Percentiles rank a stretch among this genome's conserved stretches.
phyloP scores from a whole-genome alignment of 2,329 filamentous ascomycete species.

The Beauveria rudraprayagi region DNA sequence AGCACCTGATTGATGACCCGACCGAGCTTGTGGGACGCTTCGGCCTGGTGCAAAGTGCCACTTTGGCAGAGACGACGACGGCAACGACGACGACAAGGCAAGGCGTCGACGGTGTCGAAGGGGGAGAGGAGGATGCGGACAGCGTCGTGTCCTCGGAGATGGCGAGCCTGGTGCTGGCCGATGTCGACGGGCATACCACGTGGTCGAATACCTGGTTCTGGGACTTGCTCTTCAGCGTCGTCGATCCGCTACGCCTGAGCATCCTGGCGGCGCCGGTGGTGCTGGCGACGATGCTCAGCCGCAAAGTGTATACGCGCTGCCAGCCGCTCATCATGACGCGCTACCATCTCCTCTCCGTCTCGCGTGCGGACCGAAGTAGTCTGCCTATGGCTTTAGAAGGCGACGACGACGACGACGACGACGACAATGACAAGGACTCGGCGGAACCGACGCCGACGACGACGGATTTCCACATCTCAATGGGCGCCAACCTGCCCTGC shows the following conservation, averaged over 20 bases:
- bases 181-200: not conserved
- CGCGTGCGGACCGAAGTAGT: conserved; percentile 17
- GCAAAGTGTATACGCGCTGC: conserved; percentile 47
- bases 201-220: conserved; percentile 38
- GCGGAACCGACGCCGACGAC: not conserved
- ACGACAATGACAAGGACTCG: not conserved
- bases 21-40: conserved; percentile 19
- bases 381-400: too few relatives aligned
- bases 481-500: conserved; percentile 17
- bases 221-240: conserved; percentile 43
- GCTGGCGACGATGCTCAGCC: conserved; percentile 52
- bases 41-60: conserved; percentile 23
- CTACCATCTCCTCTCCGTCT: conserved; percentile 51
- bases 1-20: conserved; percentile 19
- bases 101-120: not conserved
- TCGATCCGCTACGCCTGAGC: conserved; percentile 43
- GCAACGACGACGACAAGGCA: conserved; percentile 4
- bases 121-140: not conserved
- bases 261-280: conserved; percentile 49
- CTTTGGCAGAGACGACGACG: conserved; percentile 4
- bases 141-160: conserved; percentile 15
- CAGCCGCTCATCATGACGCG: conserved; percentile 56
- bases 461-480: not conserved
- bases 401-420: not conserved
- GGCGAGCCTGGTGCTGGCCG: conserved; percentile 1